Conservation (phyloP, 2,329 filamentous ascomycete genomes). For the Cercospora nicotianae region DNA sequence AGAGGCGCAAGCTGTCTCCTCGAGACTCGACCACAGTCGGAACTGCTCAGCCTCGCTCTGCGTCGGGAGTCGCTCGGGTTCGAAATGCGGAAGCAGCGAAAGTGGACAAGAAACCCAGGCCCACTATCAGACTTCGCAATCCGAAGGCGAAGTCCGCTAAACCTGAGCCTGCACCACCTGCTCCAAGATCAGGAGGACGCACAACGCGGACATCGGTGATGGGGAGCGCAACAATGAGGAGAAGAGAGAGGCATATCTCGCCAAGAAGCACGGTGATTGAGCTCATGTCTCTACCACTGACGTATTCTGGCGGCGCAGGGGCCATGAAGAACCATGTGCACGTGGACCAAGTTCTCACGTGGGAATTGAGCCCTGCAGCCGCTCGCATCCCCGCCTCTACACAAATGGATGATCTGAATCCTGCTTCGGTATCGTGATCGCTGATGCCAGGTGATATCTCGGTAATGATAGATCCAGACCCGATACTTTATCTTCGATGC, state of each 20-base stretch:
- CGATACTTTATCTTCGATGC: slow-evolving; percentile 1
- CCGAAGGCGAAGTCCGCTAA: not conserved
- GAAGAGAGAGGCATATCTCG: slow-evolving; percentile 4
- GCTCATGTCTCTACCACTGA: not conserved
- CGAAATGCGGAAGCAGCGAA: not conserved
- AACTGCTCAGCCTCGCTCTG: not conserved
- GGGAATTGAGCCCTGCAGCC: not conserved
- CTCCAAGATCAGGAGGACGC: not conserved
- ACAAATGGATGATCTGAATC: not conserved
- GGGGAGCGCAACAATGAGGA: not conserved
- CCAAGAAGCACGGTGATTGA: not conserved
- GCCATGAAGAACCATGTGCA: not conserved
- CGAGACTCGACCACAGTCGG: not conserved
- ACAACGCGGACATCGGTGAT: not conserved
- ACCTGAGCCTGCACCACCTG: not conserved
- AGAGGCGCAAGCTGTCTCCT: not conserved
- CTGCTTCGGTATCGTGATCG: not conserved
- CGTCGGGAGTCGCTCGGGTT: not conserved
- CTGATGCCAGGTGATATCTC: not conserved
- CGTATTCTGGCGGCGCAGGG: not conserved
- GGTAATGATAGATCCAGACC: not conserved
- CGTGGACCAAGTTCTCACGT: not conserved
- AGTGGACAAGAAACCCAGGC: not conserved
- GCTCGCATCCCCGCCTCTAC: not conserved
- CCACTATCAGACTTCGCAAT: not conserved